Evolutionary conservation across 2,329 filamentous ascomycete species (phyloP).

Genomic region (Apiospora kogelbergensis): DNA sequence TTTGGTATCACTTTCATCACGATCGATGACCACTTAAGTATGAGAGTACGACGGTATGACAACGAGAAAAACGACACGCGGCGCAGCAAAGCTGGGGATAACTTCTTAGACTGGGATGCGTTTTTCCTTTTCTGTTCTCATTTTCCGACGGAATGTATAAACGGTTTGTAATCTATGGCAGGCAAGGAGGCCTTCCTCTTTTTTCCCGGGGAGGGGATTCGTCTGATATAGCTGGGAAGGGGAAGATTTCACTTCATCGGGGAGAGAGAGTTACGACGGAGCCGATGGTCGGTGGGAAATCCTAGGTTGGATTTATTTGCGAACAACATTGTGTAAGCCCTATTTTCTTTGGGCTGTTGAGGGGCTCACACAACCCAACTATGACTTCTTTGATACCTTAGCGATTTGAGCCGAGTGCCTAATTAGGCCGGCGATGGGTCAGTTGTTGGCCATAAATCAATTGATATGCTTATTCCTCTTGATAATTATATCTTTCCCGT

Average conservation of each 20-base stretch:
- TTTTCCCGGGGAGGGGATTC: neutral
- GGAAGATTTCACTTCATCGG: neutral
- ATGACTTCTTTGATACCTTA: conserved; percentile 7
- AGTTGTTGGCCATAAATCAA: neutral
- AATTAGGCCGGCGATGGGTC: neutral
- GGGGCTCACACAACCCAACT: neutral
- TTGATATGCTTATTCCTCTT: neutral
- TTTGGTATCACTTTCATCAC: neutral
- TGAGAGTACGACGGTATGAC: conserved; percentile 8
- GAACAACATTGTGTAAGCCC: neutral
- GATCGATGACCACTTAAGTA: neutral
- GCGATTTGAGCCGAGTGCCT: conserved; percentile 6
- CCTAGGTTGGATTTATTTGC: neutral
- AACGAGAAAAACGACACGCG: conserved; percentile 1
- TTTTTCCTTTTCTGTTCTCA: neutral
- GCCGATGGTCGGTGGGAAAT: neutral
- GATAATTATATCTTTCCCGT: neutral
- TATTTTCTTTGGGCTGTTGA: neutral
- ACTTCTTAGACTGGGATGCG: neutral
- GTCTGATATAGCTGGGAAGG: neutral
- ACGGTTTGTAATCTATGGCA: conserved; percentile 5
- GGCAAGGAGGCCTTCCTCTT: neutral
- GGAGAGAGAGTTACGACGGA: neutral
- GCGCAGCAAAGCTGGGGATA: neutral
- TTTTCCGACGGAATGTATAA: conserved; percentile 6